Evolutionary conservation across 768 basidiomycete genomes (phyloP).

Genomic region (Leccinellum albellum): DNA sequence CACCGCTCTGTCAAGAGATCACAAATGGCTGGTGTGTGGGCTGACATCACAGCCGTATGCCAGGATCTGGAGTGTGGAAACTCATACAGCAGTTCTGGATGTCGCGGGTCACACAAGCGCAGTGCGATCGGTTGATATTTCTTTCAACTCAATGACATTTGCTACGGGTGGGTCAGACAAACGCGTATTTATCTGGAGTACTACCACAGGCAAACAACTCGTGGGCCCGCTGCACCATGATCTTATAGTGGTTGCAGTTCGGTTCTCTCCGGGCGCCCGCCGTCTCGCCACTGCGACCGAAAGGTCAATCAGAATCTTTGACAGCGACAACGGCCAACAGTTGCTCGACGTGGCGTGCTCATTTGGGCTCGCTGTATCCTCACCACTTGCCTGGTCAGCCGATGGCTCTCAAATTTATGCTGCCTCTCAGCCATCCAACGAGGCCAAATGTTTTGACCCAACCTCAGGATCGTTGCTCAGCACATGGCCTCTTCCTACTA

Average conservation of each 20-base stretch:
- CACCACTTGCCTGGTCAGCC: background rate
- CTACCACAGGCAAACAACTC: background rate
- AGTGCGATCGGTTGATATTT: background rate
- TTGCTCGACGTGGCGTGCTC: background rate
- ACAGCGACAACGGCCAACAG: background rate
- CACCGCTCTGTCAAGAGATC: too few species aligned
- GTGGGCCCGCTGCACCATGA: background rate
- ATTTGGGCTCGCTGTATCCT: background rate
- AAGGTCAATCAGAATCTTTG: background rate
- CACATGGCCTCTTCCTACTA: background rate
- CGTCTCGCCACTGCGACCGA: background rate
- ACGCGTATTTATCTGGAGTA: background rate
- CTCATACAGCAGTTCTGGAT: background rate
- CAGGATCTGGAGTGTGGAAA: background rate
- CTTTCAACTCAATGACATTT: background rate
- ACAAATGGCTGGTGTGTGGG: too few species aligned
- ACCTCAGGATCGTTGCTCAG: background rate
- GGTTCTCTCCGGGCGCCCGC: background rate
- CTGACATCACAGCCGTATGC: too few species aligned
- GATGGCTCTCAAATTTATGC: background rate
- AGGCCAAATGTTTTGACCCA: background rate
- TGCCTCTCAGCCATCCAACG: background rate
- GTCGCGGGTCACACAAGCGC: background rate
- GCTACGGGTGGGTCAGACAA: background rate
- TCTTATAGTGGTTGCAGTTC: background rate